These are phyloP conservation scores for Neophaeococcomyces aloes DNA, from an alignment of 2,329 filamentous ascomycete species.

Conservation along the genomic window DNA sequence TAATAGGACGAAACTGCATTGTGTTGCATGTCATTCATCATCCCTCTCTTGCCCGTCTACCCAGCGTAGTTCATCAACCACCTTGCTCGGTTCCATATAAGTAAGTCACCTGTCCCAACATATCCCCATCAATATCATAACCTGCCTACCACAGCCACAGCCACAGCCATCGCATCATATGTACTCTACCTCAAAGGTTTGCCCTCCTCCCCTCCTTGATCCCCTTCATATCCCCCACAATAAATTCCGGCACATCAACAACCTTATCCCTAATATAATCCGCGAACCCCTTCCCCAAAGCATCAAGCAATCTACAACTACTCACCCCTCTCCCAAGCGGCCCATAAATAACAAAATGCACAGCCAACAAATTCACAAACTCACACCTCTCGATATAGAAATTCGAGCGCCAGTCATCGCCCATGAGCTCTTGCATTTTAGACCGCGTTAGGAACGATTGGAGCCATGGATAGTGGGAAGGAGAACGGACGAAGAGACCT, in stretches of 20 bases:
- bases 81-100: too few species aligned
- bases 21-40: too few species aligned
- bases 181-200: constrained; percentile 12
- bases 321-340: constrained; percentile 38
- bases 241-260: constrained; percentile 30
- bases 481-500: constrained; percentile 28
- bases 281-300: constrained; percentile 43
- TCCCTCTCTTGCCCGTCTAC: too few species aligned
- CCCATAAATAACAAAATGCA: constrained; percentile 44
- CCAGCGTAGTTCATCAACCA: too few species aligned
- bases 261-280: constrained; percentile 40
- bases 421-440: constrained; percentile 32
- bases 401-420: constrained; percentile 35
- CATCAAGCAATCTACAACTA: constrained; percentile 39
- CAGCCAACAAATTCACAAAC: constrained; percentile 35
- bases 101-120: too few species aligned
- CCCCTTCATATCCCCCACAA: constrained; percentile 12
- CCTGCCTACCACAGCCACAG: too few species aligned
- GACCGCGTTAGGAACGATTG: constrained; percentile 31
- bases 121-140: too few species aligned
- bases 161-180: too few species aligned
- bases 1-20: too few species aligned
- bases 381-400: constrained; percentile 40
- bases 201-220: constrained; percentile 13
- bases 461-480: constrained; percentile 28